Evolutionary conservation across 2,329 filamentous ascomycete species (phyloP).

Genomic region (Xylariomycetidae sp.): DNA sequence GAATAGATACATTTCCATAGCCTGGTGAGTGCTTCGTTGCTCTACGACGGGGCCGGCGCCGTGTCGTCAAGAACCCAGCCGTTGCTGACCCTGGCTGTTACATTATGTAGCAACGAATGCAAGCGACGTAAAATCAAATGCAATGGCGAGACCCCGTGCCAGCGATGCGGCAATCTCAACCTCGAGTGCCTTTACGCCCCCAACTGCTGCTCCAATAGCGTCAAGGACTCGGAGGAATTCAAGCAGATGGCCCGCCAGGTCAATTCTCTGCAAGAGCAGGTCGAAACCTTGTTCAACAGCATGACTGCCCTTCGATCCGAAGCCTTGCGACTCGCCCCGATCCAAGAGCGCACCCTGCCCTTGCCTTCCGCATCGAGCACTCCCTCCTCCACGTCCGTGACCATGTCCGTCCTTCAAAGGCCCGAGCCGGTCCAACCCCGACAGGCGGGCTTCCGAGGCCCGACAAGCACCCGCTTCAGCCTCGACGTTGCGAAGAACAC

Average conservation of each 20-base stretch:
- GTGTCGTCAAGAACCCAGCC: neutral
- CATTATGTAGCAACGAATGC: slow-evolving; percentile 63
- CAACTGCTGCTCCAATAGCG: slow-evolving; percentile 65
- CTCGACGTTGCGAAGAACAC: slow-evolving; percentile 83
- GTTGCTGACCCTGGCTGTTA: slow-evolving; percentile 2
- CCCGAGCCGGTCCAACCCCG: slow-evolving; percentile 43
- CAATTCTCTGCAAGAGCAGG: slow-evolving; percentile 71
- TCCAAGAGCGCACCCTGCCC: slow-evolving; percentile 35
- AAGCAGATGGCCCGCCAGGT: slow-evolving; percentile 73
- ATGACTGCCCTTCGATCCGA: slow-evolving; percentile 62
- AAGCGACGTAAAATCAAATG: slow-evolving; percentile 72
- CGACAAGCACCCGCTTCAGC: slow-evolving; percentile 79
- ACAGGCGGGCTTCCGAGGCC: slow-evolving; percentile 69
- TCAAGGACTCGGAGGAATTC: slow-evolving; percentile 92
- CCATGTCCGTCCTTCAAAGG: slow-evolving; percentile 34
- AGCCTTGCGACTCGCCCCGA: slow-evolving; percentile 36
- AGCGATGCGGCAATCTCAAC: slow-evolving; percentile 62
- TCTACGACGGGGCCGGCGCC: too few relatives aligned
- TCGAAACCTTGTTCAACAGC: slow-evolving; percentile 68
- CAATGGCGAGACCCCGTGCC: slow-evolving; percentile 63
- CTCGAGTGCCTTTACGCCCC: slow-evolving; percentile 60
- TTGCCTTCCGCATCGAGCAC: slow-evolving; percentile 32
- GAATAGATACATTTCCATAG: slow-evolving; percentile 58
- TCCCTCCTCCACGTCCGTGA: slow-evolving; percentile 38
- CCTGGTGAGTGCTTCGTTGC: slow-evolving; percentile 40